Evolutionary conservation across 805 yeast species (phyloP).

Genomic region (Hanseniaspora lindneri): DNA sequence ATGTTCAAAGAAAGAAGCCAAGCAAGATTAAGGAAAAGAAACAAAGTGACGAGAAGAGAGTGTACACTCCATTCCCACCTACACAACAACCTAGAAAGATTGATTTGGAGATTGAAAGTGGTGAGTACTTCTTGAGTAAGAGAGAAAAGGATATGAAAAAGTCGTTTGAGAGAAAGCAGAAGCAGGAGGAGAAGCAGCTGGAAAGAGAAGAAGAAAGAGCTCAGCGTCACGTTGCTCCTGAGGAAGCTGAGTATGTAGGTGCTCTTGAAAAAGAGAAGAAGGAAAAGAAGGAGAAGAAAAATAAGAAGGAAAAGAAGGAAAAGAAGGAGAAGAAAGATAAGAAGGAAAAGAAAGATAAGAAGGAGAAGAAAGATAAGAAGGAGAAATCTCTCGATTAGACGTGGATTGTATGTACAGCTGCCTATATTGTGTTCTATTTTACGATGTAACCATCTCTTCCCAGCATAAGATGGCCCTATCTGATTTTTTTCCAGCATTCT

Average conservation of each 20-base stretch:
- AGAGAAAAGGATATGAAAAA: constrained; percentile 64
- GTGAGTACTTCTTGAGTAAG: constrained; percentile 91
- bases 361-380: constrained; percentile 14
- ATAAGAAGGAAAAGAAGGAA: constrained; percentile 20
- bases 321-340: constrained; percentile 21
- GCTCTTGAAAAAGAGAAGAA: constrained; percentile 27
- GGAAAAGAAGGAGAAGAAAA: constrained; percentile 22
- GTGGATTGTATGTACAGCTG: no score
- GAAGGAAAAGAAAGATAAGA: constrained; percentile 13
- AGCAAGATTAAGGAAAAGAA: constrained; percentile 44
- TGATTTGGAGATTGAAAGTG: constrained; percentile 93
- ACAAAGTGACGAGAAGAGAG: constrained; percentile 40
- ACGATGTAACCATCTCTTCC: no score
- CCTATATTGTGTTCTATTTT: no score
- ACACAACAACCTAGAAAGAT: constrained; percentile 92
- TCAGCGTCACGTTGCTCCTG: constrained; percentile 77
- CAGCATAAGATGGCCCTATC: no score
- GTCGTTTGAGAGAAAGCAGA: constrained; percentile 62
- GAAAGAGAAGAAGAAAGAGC: constrained; percentile 57
- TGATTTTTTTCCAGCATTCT: no score
- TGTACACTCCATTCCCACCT: constrained; percentile 98
- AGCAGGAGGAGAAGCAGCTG: constrained; percentile 59
- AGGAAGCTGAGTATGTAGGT: constrained; percentile 49
- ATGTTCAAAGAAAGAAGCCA: constrained; percentile 87
- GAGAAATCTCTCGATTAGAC: no score